These are phyloP conservation scores for peach (Prunus persica) DNA, from an alignment of 306 rosid genomes.

Conservation along the genomic window Prunus_persica_NCBIv2 NC_034012.1:11593501-11594000, in stretches of 20 bases:
- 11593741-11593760: constrained; percentile 34
- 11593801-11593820: constrained; percentile 38
- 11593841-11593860: constrained; percentile 28
- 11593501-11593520: constrained; percentile 73
- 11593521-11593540: constrained; percentile 88
- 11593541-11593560: constrained; percentile 96
- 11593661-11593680: constrained; percentile 88
- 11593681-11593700: constrained; percentile 93
- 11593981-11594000: not conserved
- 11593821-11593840: constrained; percentile 41
- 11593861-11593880: constrained; percentile 55
- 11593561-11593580: constrained; percentile 97
- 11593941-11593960: not conserved
- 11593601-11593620: constrained; percentile 91
- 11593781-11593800: constrained; percentile 28
- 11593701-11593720: constrained; percentile 95
- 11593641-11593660: constrained; percentile 80
- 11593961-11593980: not conserved
- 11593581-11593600: constrained; percentile 89
- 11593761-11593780: constrained; percentile 13
- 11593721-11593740: constrained; percentile 93
- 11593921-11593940: not conserved
- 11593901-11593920: not conserved
- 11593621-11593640: constrained; percentile 97
- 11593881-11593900: not conserved